Percentiles rank a stretch among this genome's conserved stretches.
Evolutionary conservation across 345 rosid species (phyloP).

Genomic region (Eucalyptus regnans): DNA sequence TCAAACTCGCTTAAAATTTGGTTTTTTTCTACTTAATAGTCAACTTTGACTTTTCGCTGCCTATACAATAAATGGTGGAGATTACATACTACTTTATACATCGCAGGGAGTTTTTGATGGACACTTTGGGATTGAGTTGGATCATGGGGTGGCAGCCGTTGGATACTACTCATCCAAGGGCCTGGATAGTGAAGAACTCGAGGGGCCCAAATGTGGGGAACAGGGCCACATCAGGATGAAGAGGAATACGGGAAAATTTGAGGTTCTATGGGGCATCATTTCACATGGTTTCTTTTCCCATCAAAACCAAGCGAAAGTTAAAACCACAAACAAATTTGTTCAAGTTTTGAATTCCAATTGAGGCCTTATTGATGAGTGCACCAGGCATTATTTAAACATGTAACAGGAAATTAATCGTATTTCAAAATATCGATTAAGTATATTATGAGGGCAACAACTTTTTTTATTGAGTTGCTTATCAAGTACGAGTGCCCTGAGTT

Average conservation of each 20-base stretch:
- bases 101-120: neutral
- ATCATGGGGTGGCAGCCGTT: neutral
- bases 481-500: neutral
- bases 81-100: neutral
- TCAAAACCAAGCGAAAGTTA: neutral
- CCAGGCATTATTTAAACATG: neutral
- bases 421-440: too few relatives aligned
- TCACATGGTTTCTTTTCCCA: neutral
- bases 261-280: neutral
- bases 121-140: neutral
- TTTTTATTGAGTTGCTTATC: neutral
- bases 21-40: too few relatives aligned
- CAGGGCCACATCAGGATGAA: constrained; percentile 18
- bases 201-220: neutral
- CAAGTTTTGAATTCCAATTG: neutral
- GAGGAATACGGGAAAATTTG: constrained; percentile 20
- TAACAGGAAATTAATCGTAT: neutral
- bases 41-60: neutral
- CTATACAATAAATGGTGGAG: too few relatives aligned
- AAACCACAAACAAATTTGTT: neutral
- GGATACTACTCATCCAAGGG: neutral
- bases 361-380: neutral
- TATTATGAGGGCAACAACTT: too few relatives aligned
- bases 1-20: too few relatives aligned
- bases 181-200: neutral